phyloP scores from a whole-genome alignment of 169 alveolate genomes.

The Neospora caninum region DNA sequence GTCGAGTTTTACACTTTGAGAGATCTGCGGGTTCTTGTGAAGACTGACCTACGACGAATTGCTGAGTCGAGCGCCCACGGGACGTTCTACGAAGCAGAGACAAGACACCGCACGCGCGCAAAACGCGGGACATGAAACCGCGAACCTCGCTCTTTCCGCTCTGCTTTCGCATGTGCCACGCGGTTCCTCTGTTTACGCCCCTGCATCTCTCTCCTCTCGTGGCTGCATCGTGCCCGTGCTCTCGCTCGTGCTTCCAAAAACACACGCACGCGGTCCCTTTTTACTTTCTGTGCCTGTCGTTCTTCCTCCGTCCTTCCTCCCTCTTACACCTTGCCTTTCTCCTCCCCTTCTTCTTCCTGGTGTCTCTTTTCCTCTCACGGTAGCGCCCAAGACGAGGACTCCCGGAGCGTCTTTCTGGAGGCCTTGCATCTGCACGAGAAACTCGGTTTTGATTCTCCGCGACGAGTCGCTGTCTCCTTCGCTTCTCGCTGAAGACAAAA shows the following conservation, averaged over 20 bases:
- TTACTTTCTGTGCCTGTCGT: background rate
- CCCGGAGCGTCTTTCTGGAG: slow-evolving; percentile 81
- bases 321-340: background rate
- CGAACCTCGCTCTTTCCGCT: too few relatives aligned
- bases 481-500: slow-evolving; percentile 56
- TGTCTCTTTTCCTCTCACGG: slow-evolving; percentile 65
- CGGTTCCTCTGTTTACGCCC: too few relatives aligned
- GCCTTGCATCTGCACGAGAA: slow-evolving; percentile 98
- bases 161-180: too few relatives aligned
- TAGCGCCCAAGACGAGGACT: slow-evolving; percentile 92
- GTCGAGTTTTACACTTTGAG: too few relatives aligned
- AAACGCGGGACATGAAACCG: background rate
- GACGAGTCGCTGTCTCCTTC: slow-evolving; percentile 98
- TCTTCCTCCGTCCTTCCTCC: background rate
- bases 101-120: background rate
- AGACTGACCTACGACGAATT: slow-evolving; percentile 92
- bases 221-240: too few relatives aligned
- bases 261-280: background rate
- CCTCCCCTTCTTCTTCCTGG: background rate
- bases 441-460: slow-evolving; percentile 98
- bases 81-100: slow-evolving; percentile 73
- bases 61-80: slow-evolving; percentile 99
- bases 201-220: too few relatives aligned
- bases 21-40: background rate
- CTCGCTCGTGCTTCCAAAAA: too few relatives aligned